phyloP scores from a whole-genome alignment of 1,284 basidiomycete genomes.

The Sanghuangporus sanghuang region DNA sequence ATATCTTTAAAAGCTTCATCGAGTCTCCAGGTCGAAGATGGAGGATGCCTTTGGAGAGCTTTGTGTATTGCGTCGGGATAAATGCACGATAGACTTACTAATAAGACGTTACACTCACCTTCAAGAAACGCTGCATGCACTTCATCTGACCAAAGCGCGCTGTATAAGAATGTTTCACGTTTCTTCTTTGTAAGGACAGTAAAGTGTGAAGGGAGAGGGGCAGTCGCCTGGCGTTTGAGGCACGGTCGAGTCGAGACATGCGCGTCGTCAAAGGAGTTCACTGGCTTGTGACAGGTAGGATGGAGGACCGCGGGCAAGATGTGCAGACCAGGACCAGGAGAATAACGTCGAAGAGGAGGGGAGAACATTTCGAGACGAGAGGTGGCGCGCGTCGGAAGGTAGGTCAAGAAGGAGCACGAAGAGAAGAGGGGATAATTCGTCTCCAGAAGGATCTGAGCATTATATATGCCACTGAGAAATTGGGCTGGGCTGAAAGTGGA shows the following conservation, averaged over 20 bases:
- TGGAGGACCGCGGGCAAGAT: neutral
- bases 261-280: neutral
- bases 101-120: neutral
- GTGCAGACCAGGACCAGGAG: neutral
- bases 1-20: neutral
- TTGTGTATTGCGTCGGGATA: neutral
- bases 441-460: neutral
- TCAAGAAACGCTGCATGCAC: conserved; percentile 15
- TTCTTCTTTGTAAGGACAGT: neutral
- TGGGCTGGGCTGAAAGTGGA: neutral
- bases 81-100: neutral
- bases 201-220: neutral
- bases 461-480: neutral
- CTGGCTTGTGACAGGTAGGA: neutral
- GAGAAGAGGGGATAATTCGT: neutral
- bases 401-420: neutral
- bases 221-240: conserved; percentile 17
- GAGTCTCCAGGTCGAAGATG: conserved; percentile 2
- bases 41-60: conserved; percentile 10
- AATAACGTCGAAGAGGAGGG: neutral
- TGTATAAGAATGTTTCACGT: neutral
- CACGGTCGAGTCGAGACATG: conserved; percentile 1
- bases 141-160: conserved; percentile 7
- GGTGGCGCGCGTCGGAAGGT: neutral
- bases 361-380: neutral